Percentiles rank a stretch among this genome's conserved stretches.
These are phyloP conservation scores for Lindgomyces ingoldianus DNA, from an alignment of 495 filamentous ascomycete species.

Conservation along the genomic window DNA sequence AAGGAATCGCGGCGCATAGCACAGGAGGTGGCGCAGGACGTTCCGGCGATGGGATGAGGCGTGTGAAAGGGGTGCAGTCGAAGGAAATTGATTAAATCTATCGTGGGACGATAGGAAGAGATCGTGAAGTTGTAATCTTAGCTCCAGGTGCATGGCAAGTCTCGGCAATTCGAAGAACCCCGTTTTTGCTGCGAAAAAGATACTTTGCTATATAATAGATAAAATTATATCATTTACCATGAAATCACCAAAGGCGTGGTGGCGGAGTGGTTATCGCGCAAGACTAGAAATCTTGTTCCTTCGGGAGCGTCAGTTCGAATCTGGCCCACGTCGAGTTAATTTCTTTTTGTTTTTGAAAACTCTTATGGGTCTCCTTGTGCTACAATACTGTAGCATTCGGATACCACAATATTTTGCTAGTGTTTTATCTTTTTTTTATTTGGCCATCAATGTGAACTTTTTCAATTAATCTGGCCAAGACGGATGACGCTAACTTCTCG, in stretches of 20 bases:
- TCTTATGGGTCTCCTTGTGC: no score
- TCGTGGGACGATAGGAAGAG: not conserved
- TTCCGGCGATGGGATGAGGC: no score
- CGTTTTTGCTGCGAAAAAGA: not conserved
- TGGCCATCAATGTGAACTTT: not conserved
- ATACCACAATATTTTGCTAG: no score
- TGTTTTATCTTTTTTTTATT: no score
- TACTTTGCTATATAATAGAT: no score
- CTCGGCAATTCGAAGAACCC: not conserved
- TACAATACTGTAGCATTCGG: no score
- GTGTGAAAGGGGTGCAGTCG: not conserved
- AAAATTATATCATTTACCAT: no score
- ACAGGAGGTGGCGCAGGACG: not conserved
- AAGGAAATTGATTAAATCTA: not conserved
- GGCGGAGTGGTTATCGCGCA: conserved; percentile 48
- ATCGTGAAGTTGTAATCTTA: not conserved
- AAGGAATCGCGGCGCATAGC: not conserved
- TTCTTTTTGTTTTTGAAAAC: conserved; percentile 15
- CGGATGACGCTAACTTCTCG: no score
- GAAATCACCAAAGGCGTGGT: conserved; percentile 29
- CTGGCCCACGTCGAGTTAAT: conserved; percentile 32
- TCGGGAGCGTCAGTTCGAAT: conserved; percentile 43
- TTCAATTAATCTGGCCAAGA: not conserved
- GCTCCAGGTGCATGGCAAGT: not conserved
- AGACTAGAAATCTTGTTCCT: conserved; percentile 47